These are phyloP conservation scores for Tylopilus sp. DNA, from an alignment of 1,284 basidiomycete species.

Conservation along the genomic window DNA sequence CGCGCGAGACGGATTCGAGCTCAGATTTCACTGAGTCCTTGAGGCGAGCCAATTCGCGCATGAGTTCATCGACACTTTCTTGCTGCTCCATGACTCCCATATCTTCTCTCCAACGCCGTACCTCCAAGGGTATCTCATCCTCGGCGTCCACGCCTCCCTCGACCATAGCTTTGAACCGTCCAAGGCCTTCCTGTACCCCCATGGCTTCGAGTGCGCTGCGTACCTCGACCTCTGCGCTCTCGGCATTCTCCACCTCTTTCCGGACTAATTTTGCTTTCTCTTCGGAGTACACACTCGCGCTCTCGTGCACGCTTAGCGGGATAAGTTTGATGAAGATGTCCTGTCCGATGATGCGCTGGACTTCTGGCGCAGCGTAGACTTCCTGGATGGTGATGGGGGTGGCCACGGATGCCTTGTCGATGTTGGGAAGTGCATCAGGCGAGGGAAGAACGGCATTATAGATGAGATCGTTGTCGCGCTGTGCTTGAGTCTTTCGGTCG, in stretches of 20 bases:
- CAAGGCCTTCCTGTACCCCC: conserved; percentile 84
- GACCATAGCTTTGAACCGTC: conserved; percentile 80
- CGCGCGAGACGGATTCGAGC: conserved; percentile 68
- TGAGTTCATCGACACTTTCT: conserved; percentile 72
- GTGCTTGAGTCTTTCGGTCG: conserved; percentile 82
- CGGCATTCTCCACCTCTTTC: conserved; percentile 89
- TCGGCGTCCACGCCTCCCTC: conserved; percentile 77
- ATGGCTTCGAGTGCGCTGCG: conserved; percentile 86
- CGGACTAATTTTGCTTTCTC: conserved; percentile 98
- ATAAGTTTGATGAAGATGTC: conserved; percentile 93
- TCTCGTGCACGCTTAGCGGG: conserved; percentile 96
- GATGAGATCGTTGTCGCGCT: conserved; percentile 96
- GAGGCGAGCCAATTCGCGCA: conserved; percentile 72
- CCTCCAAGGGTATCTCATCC: conserved; percentile 80
- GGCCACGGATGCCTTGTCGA: conserved; percentile 86
- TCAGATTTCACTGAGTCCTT: conserved; percentile 72
- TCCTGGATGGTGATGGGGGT: conserved; percentile 93
- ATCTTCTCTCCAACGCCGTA: conserved; percentile 84
- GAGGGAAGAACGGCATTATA: conserved; percentile 96
- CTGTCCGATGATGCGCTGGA: conserved; percentile 94
- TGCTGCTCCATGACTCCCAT: conserved; percentile 73
- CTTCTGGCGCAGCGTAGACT: conserved; percentile 91
- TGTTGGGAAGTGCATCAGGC: conserved; percentile 80
- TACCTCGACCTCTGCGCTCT: conserved; percentile 86
- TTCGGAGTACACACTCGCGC: conserved; percentile 96